phyloP scores from a whole-genome alignment of 2,329 filamentous ascomycete genomes.

The Penicillium decumbens region DNA sequence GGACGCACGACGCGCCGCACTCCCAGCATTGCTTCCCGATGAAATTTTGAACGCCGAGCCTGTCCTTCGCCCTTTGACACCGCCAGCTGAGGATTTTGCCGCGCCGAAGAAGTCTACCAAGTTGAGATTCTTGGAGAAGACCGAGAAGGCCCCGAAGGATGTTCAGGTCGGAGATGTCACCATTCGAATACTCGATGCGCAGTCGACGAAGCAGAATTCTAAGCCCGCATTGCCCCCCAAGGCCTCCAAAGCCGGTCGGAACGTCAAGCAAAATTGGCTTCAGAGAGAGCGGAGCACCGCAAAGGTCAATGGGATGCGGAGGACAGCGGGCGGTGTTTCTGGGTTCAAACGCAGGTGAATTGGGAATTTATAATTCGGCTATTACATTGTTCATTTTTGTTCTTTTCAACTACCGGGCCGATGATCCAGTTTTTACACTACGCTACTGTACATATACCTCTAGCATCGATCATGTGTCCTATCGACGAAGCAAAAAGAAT shows the following conservation, averaged over 20 bases:
- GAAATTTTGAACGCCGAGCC: slow-evolving; percentile 49
- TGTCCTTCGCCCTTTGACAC: slow-evolving; percentile 43
- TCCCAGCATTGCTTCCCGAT: slow-evolving; percentile 50
- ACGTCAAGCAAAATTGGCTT: slow-evolving; percentile 40
- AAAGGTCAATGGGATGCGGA: slow-evolving; percentile 34
- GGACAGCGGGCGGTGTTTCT: slow-evolving; percentile 33
- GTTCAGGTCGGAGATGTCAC: slow-evolving; percentile 47
- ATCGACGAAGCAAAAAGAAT: background rate
- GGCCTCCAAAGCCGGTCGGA: slow-evolving; percentile 38
- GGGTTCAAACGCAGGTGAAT: slow-evolving; percentile 36
- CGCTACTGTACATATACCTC: background rate
- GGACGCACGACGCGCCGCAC: slow-evolving; percentile 34
- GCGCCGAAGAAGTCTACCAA: slow-evolving; percentile 38
- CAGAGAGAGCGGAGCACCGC: slow-evolving; percentile 32
- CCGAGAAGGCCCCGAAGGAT: slow-evolving; percentile 49
- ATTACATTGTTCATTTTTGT: background rate
- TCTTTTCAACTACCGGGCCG: background rate
- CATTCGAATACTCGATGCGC: slow-evolving; percentile 46
- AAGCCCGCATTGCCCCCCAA: slow-evolving; percentile 45
- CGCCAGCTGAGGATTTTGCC: slow-evolving; percentile 35
- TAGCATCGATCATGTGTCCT: background rate
- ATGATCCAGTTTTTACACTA: background rate
- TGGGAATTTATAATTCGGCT: background rate
- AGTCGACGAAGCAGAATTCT: slow-evolving; percentile 32
- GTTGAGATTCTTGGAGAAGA: slow-evolving; percentile 48